phyloP scores from a whole-genome alignment of 176 grass and related monocot species.

The Miscanthus lutarioriparius region DNA sequence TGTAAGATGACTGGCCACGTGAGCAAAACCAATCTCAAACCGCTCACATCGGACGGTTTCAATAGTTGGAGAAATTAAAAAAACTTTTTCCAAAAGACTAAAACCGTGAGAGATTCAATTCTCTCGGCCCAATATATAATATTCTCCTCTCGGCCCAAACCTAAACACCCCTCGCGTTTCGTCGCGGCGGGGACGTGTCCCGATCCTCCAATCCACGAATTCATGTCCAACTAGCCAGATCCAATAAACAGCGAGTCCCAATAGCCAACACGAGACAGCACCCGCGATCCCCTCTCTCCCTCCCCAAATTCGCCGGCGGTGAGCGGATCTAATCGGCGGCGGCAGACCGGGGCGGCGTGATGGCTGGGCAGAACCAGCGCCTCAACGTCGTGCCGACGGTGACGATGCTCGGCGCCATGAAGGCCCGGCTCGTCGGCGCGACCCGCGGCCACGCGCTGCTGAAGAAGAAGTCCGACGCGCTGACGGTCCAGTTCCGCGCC shows the following conservation, averaged over 20 bases:
- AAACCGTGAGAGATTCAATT: too few species aligned
- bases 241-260: neutral
- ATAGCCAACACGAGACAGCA: neutral
- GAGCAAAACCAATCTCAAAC: too few species aligned
- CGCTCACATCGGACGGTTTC: too few species aligned
- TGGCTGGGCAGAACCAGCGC: conserved; percentile 75
- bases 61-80: too few species aligned
- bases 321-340: conserved; percentile 12
- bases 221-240: neutral
- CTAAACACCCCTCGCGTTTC: too few species aligned
- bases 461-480: conserved; percentile 95
- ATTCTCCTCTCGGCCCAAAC: too few species aligned
- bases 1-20: too few species aligned
- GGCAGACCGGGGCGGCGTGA: conserved; percentile 5
- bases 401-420: conserved; percentile 84
- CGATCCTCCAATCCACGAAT: neutral
- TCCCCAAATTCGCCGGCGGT: conserved; percentile 5
- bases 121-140: too few species aligned
- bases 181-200: too few species aligned
- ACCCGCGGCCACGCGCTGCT: conserved; percentile 87
- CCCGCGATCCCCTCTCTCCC: neutral
- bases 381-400: conserved; percentile 84
- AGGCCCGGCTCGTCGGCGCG: conserved; percentile 75
- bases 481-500: conserved; percentile 77
- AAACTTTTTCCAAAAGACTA: too few species aligned